Evolutionary conservation across 805 yeast genomes (phyloP), one percentile per base, ranked within the genome.

Genomic region (Nakazawaea molendinolei): DNA sequence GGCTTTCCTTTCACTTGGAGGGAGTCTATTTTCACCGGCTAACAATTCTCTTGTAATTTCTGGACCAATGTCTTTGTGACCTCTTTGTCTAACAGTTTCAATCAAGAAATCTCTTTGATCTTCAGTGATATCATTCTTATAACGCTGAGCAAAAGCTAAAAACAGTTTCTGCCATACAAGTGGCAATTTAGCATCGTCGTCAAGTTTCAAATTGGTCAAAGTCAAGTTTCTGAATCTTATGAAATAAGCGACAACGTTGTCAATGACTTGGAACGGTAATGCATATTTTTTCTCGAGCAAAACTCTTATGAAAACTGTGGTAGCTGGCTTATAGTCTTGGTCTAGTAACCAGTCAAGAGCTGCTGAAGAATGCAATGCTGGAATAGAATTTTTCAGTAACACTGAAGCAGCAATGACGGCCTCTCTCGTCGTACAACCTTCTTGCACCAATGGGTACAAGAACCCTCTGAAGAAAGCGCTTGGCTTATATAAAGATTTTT

Each of bases 131-230:
- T 92, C 98, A 54, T 92, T 90, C 59, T 90, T 92, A 57, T 92
- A 92, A 45, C 96, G 73, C 63, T 89, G 97, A 23, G 97, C 95
- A 65, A 92, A 92, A 2, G 92, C 81, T 39, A 92, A 68, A 53
- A 92, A 83, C 2, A 97, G 90, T 58, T 90, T 95, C 58, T 94
- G 97, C 97, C 98, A 92, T 24, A 90, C 90, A 13, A 92, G 84
- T 6, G 98, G 97, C 53, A 92, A 69, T 33, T 72, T 73, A 18
- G 81, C 77, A 29, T 56, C 65, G 8, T 51, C 48, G 28, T 58
- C 53, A 61, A 33, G 60, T 63, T 48, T 58, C 60, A 43, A 56
- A 53, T 50, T 64, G 10, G 43, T 40, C 30, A 62, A 58, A 23
- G 50, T 57, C 15, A 79, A 67, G 28, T 71, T 67, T 65, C 97